Conservation (phyloP, 2,329 filamentous ascomycete genomes). For the Pyricularia pennisetigena region DNA sequence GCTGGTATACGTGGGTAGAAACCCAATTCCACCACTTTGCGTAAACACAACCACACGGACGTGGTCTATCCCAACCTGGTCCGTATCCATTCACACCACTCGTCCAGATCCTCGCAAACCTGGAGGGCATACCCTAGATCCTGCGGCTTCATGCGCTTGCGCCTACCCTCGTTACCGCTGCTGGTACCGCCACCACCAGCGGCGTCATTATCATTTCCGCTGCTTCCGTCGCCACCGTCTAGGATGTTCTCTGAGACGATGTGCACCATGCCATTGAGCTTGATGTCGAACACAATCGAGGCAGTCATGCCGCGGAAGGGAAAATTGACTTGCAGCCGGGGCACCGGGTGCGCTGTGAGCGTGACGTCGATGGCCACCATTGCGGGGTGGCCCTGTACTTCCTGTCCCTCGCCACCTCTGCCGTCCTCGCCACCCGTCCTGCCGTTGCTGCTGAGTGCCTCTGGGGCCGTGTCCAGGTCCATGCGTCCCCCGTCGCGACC, state of each 20-base stretch:
- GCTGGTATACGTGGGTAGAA: neutral
- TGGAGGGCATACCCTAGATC: slow-evolving; percentile 36
- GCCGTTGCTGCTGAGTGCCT: neutral
- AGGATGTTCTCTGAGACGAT: slow-evolving; percentile 49
- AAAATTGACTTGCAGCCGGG: slow-evolving; percentile 42
- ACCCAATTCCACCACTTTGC: too few relatives aligned
- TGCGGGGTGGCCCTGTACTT: slow-evolving; percentile 3
- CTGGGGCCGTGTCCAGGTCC: neutral
- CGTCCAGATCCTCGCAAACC: slow-evolving; percentile 39
- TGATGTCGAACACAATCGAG: slow-evolving; percentile 47
- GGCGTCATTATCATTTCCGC: slow-evolving; percentile 8
- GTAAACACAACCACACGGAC: neutral
- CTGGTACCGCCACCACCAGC: slow-evolving; percentile 8
- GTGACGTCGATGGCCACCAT: slow-evolving; percentile 34
- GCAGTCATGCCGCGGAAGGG: slow-evolving; percentile 37
- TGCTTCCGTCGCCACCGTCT: neutral
- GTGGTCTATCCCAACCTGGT: slow-evolving; percentile 14
- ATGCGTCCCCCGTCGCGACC: neutral
- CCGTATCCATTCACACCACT: slow-evolving; percentile 44
- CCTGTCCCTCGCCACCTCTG: neutral
- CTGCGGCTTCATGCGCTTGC: slow-evolving; percentile 26
- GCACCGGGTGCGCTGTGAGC: slow-evolving; percentile 37
- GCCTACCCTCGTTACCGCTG: slow-evolving; percentile 14
- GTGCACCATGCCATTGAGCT: slow-evolving; percentile 47
- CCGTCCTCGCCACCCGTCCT: neutral